These are phyloP conservation scores for Linaria vulgaris DNA, from an alignment of 257 asterid genomes.

Conservation along the genomic window DNA sequence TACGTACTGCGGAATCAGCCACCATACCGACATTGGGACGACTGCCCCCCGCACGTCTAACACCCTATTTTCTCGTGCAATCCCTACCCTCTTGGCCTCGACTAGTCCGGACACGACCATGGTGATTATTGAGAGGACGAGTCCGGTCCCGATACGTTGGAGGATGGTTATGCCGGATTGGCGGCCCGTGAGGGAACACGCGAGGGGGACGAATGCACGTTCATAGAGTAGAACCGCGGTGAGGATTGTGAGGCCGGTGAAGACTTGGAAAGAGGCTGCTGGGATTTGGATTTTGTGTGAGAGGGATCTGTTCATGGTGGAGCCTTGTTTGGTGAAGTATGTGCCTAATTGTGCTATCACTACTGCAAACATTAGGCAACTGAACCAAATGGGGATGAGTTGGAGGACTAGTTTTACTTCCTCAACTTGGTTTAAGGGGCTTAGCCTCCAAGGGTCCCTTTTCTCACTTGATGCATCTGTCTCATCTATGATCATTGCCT, in stretches of 20 bases:
- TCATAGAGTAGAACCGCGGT: conserved; percentile 36
- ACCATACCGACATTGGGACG: conserved; percentile 52
- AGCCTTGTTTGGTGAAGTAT: conserved; percentile 61
- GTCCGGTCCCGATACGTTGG: conserved; percentile 55
- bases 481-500: conserved; percentile 43
- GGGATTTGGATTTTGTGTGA: conserved; percentile 39
- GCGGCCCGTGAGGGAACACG: conserved; percentile 41
- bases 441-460: conserved; percentile 50
- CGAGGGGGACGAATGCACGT: conserved; percentile 41
- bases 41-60: conserved; percentile 31
- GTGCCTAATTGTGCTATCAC: conserved; percentile 52
- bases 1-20: conserved; percentile 57
- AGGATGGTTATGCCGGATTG: conserved; percentile 58
- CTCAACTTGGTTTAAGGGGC: conserved; percentile 49
- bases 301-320: conserved; percentile 41
- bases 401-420: conserved; percentile 62
- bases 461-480: conserved; percentile 39
- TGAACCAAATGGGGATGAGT: conserved; percentile 58
- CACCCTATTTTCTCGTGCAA: conserved; percentile 33
- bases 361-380: conserved; percentile 48
- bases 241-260: conserved; percentile 56
- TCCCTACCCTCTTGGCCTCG: conserved; percentile 34
- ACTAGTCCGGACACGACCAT: conserved; percentile 50
- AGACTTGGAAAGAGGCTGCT: conserved; percentile 58
- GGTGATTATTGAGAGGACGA: conserved; percentile 31